These are phyloP conservation scores for Vitis hybrid DNA, from an alignment of 177 flowering plant species.

Conservation along the genomic window DNA sequence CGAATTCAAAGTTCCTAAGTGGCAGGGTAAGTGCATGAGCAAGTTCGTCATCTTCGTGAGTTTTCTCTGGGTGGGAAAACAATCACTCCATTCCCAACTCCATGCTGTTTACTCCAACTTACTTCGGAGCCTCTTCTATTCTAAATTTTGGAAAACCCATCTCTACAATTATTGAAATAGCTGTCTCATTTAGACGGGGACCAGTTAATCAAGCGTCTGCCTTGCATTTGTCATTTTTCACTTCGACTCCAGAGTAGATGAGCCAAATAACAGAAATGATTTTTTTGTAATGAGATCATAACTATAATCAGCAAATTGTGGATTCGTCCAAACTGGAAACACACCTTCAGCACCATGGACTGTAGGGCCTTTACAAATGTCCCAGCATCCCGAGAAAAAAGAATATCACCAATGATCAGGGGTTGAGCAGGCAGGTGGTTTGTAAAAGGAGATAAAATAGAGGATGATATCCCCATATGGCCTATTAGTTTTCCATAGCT, in stretches of 20 bases:
- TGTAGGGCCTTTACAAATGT: slow-evolving; percentile 89
- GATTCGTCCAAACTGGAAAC: slow-evolving; percentile 94
- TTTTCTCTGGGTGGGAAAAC: slow-evolving; percentile 90
- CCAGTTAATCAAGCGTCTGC: slow-evolving; percentile 55
- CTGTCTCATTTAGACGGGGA: slow-evolving; percentile 94
- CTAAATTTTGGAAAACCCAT: slow-evolving; percentile 95
- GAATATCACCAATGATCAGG: slow-evolving; percentile 45
- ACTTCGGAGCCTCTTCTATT: slow-evolving; percentile 96
- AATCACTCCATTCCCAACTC: slow-evolving; percentile 99
- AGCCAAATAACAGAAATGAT: slow-evolving; percentile 74
- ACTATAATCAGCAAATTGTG: slow-evolving; percentile 80
- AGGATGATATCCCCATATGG: slow-evolving; percentile 88
- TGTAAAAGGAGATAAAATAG: slow-evolving; percentile 72
- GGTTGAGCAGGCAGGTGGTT: slow-evolving; percentile 86
- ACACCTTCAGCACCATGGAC: slow-evolving; percentile 86
- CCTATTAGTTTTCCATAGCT: slow-evolving; percentile 90
- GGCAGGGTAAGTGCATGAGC: slow-evolving; percentile 99
- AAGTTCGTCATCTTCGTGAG: slow-evolving; percentile 95
- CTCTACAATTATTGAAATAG: slow-evolving; percentile 88
- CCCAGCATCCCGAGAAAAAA: slow-evolving; percentile 90
- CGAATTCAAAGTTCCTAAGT: slow-evolving; percentile 71
- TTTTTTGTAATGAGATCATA: slow-evolving; percentile 61
- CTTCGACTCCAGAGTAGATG: slow-evolving; percentile 87
- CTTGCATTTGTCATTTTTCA: slow-evolving; percentile 56
- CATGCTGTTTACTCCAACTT: slow-evolving; percentile 92